Evolutionary conservation across 345 rosid species (phyloP).

Genomic region (Linum trigynum): DNA sequence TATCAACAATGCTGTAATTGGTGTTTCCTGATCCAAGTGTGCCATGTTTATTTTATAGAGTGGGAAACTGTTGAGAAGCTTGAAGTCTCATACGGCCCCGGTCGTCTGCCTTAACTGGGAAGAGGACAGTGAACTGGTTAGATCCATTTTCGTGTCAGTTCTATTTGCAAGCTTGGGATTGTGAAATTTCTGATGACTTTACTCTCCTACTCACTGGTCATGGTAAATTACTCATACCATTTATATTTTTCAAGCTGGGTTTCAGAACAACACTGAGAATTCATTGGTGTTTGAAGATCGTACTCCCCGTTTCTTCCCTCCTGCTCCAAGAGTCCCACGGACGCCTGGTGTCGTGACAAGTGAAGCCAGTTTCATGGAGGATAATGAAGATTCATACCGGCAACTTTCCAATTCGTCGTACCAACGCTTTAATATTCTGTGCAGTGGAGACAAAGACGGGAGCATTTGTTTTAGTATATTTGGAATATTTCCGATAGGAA

Average conservation of each 20-base stretch:
- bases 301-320: constrained; percentile 78
- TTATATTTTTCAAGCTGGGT: constrained; percentile 1
- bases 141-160: constrained; percentile 13
- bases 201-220: background rate
- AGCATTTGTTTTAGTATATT: constrained; percentile 38
- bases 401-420: constrained; percentile 70
- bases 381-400: constrained; percentile 64
- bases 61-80: constrained; percentile 67
- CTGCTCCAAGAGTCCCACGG: constrained; percentile 77
- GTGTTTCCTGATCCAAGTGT: background rate
- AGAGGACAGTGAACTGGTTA: constrained; percentile 47
- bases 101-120: constrained; percentile 85
- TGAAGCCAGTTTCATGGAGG: constrained; percentile 74
- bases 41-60: constrained; percentile 31
- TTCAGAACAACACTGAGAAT: constrained; percentile 41
- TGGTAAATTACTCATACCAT: background rate
- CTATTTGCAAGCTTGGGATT: constrained; percentile 36
- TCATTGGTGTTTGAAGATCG: constrained; percentile 62
- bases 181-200: background rate
- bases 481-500: constrained; percentile 87
- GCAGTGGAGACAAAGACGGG: constrained; percentile 85
- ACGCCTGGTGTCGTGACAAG: constrained; percentile 75
- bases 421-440: constrained; percentile 76
- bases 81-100: constrained; percentile 62
- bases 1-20: background rate